phyloP scores from a whole-genome alignment of 768 basidiomycete genomes.

The Leccinum barrowsii region DNA sequence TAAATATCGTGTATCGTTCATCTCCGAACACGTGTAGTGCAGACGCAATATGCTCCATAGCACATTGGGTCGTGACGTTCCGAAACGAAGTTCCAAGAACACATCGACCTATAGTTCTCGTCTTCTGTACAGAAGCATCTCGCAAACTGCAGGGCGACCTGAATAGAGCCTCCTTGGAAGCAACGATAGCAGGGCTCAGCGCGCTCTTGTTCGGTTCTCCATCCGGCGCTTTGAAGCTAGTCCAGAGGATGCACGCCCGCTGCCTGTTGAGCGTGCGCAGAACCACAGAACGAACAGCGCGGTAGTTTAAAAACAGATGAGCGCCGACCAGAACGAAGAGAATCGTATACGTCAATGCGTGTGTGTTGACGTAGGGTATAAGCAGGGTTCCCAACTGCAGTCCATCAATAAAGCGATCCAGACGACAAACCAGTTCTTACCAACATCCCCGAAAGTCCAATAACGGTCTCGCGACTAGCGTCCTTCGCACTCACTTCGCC shows the following conservation, averaged over 20 bases:
- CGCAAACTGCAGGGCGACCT: conserved; percentile 37
- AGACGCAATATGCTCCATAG: conserved; percentile 14
- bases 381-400: conserved; percentile 56
- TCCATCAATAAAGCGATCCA: neutral
- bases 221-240: conserved; percentile 10
- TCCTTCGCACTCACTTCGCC: conserved; percentile 74
- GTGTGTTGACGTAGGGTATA: conserved; percentile 51
- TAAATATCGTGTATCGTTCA: conserved; percentile 56
- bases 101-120: conserved; percentile 39
- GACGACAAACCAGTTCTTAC: conserved; percentile 34
- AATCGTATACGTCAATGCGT: conserved; percentile 45
- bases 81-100: conserved; percentile 49
- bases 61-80: conserved; percentile 9
- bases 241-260: conserved; percentile 53
- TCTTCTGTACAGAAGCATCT: conserved; percentile 30
- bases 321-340: conserved; percentile 49
- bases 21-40: conserved; percentile 39
- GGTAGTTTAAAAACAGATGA: conserved; percentile 57
- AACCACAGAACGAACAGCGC: conserved; percentile 55
- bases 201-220: conserved; percentile 13
- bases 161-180: conserved; percentile 46
- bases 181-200: conserved; percentile 36
- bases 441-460: conserved; percentile 64
- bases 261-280: conserved; percentile 60
- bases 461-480: conserved; percentile 66